phyloP scores from a whole-genome alignment of 306 rosid genomes.

The Argentina anserina region DNA sequence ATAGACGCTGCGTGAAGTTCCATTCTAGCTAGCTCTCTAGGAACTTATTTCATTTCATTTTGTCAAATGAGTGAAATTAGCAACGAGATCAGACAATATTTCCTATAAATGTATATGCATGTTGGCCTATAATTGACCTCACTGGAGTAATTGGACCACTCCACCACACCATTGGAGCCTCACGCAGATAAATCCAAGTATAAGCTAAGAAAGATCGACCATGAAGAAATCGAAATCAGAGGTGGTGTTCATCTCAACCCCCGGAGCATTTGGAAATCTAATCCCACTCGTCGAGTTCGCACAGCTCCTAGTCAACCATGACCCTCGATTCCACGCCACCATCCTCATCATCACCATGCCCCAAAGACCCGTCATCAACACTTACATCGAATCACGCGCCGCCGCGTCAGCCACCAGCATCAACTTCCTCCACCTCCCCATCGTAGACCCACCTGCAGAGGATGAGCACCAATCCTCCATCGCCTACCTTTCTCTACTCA shows the following conservation, averaged over 20 bases:
- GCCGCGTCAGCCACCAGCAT: constrained; percentile 28
- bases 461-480: constrained; percentile 35
- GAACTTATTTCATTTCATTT: too few species aligned
- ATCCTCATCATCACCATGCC: constrained; percentile 40
- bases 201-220: neutral
- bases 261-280: constrained; percentile 45
- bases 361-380: constrained; percentile 37
- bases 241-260: constrained; percentile 45
- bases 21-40: too few species aligned
- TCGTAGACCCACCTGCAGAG: constrained; percentile 34
- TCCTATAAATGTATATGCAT: too few species aligned
- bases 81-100: too few species aligned
- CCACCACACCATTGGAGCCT: neutral
- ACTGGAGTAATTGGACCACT: neutral
- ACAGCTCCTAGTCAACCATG: constrained; percentile 33
- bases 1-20: too few species aligned
- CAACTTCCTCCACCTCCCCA: constrained; percentile 36
- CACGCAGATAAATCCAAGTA: neutral
- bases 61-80: too few species aligned
- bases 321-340: constrained; percentile 48
- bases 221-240: constrained; percentile 32
- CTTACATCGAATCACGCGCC: constrained; percentile 36
- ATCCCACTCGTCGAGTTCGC: constrained; percentile 62
- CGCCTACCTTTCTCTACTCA: constrained; percentile 23
- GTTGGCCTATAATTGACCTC: neutral